phyloP scores from a whole-genome alignment of 352 stramenopile species.

The Phytophthora lateralis region DNA sequence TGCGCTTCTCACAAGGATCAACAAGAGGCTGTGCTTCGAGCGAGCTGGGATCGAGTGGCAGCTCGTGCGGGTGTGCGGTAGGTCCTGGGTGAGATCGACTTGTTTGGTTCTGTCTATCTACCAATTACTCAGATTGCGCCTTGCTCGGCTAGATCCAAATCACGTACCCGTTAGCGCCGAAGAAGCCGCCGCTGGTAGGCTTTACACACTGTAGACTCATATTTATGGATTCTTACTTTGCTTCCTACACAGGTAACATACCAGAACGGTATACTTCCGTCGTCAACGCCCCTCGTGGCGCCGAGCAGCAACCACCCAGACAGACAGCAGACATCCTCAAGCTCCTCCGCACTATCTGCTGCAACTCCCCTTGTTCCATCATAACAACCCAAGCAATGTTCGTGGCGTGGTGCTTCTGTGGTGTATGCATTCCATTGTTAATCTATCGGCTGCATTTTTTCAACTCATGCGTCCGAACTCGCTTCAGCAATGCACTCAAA shows the following conservation, averaged over 20 bases:
- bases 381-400: conserved; percentile 16
- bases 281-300: conserved; percentile 11
- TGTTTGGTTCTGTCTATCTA: not conserved
- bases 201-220: not conserved
- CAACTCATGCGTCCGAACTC: conserved; percentile 23
- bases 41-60: conserved; percentile 64
- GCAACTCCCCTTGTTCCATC: conserved; percentile 29
- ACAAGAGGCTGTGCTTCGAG: conserved; percentile 64
- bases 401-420: conserved; percentile 15
- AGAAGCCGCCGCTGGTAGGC: conserved; percentile 32
- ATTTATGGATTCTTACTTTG: not conserved
- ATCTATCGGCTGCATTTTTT: conserved; percentile 41
- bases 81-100: conserved; percentile 49
- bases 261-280: conserved; percentile 28
- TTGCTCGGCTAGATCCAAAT: conserved; percentile 56
- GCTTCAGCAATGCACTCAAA: conserved; percentile 26
- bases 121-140: not conserved
- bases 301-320: conserved; percentile 9
- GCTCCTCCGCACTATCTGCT: conserved; percentile 11
- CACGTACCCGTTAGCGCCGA: conserved; percentile 51
- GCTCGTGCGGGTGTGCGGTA: conserved; percentile 57
- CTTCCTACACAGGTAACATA: conserved; percentile 27
- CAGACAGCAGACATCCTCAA: conserved; percentile 12
- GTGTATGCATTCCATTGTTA: conserved; percentile 37
- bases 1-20: conserved; percentile 63